phyloP scores from a whole-genome alignment of 108 stramenopile species.

The Pseudonitzschia multiseries region DNA sequence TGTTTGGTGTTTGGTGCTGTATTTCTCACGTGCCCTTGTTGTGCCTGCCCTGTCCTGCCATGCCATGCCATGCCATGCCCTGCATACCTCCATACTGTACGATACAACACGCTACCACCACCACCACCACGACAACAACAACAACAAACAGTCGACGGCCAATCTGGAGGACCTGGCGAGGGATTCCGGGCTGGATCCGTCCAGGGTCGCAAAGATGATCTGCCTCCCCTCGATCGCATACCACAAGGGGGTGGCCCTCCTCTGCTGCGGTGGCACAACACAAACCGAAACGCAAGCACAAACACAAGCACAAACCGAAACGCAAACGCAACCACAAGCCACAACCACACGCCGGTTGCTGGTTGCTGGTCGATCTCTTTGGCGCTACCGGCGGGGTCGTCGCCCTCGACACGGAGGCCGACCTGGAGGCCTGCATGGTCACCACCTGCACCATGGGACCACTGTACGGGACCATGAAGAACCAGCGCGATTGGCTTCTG shows the following conservation, averaged over 20 bases:
- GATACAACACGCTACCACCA: background rate
- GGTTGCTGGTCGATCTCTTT: constrained; percentile 20
- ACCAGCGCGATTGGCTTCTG: constrained; percentile 63
- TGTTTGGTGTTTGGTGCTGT: too few relatives aligned
- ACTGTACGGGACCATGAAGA: constrained; percentile 68
- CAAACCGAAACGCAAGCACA: too few relatives aligned
- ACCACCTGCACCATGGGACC: constrained; percentile 70
- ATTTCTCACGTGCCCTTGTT: too few relatives aligned
- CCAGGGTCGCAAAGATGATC: constrained; percentile 77
- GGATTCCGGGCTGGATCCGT: constrained; percentile 28
- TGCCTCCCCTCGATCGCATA: constrained; percentile 70
- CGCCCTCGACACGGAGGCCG: constrained; percentile 49
- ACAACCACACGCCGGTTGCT: constrained; percentile 19
- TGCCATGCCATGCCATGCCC: too few relatives aligned
- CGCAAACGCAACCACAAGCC: too few relatives aligned
- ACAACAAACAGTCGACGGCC: constrained; percentile 32
- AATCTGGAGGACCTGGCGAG: constrained; percentile 29
- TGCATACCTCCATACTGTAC: background rate
- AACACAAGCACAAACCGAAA: too few relatives aligned
- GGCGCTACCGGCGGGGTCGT: constrained; percentile 54
- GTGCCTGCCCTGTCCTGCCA: too few relatives aligned
- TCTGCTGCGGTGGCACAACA: constrained; percentile 18
- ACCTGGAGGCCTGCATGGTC: constrained; percentile 68
- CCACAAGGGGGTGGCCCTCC: constrained; percentile 50
- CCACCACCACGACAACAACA: background rate